These are phyloP conservation scores for Eimeria necatrix DNA, from an alignment of 169 alveolate species.

Conservation along the genomic window DNA sequence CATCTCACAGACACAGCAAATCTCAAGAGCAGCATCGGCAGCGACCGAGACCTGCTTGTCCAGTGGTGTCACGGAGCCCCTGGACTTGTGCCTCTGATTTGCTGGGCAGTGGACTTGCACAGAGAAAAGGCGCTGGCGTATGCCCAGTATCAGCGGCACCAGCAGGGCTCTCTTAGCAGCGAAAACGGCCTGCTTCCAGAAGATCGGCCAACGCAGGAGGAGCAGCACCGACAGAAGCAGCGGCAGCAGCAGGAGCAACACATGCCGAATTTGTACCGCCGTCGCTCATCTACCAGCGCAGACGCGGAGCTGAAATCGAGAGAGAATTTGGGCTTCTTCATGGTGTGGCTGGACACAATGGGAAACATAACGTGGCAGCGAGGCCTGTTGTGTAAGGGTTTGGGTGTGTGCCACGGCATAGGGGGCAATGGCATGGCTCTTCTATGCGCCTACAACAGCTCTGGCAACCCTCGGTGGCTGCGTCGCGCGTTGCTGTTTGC, in stretches of 20 bases:
- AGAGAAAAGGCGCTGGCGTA: constrained; percentile 81
- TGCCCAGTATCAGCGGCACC: constrained; percentile 62
- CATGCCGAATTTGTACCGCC: background rate
- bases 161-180: background rate
- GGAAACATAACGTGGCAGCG: constrained; percentile 88
- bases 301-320: constrained; percentile 9
- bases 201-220: background rate
- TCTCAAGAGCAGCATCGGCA: constrained; percentile 86
- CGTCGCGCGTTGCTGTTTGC: constrained; percentile 87
- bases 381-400: constrained; percentile 92
- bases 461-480: constrained; percentile 86
- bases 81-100: constrained; percentile 90
- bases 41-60: constrained; percentile 83
- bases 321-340: constrained; percentile 75
- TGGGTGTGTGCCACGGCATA: constrained; percentile 94
- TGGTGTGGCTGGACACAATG: constrained; percentile 80
- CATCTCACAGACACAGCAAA: constrained; percentile 84
- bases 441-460: constrained; percentile 83
- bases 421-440: constrained; percentile 91
- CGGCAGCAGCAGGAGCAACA: background rate
- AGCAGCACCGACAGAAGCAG: background rate
- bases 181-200: background rate
- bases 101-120: constrained; percentile 62
- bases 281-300: background rate
- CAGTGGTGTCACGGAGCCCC: constrained; percentile 95